Conservation (phyloP, 352 stramenopile genomes). For the Phytopythium litorale region DNA sequence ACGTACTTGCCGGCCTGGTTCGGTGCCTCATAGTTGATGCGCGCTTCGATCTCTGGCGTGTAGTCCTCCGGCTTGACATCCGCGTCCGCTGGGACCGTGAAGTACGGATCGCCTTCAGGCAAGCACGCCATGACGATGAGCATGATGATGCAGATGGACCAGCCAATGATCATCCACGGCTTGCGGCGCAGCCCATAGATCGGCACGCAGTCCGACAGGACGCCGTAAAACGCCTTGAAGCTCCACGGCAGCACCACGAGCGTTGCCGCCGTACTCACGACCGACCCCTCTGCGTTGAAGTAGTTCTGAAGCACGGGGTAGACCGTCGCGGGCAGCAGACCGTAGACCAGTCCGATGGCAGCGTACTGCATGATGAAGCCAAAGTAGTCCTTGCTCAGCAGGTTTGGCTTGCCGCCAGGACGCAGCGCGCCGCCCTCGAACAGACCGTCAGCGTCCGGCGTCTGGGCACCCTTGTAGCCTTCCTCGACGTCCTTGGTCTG, state of each 20-base stretch:
- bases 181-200: slow-evolving; percentile 34
- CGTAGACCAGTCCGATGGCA: slow-evolving; percentile 27
- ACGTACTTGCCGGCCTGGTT: slow-evolving; percentile 32
- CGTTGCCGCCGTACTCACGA: slow-evolving; percentile 15
- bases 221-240: slow-evolving; percentile 51
- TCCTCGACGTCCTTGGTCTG: slow-evolving; percentile 18
- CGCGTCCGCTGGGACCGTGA: slow-evolving; percentile 10
- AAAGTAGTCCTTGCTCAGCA: slow-evolving; percentile 35
- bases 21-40: slow-evolving; percentile 20
- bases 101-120: slow-evolving; percentile 32
- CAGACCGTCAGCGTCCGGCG: slow-evolving; percentile 12
- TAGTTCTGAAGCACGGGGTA: slow-evolving; percentile 42
- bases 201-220: slow-evolving; percentile 46
- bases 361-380: slow-evolving; percentile 3
- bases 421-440: slow-evolving; percentile 31
- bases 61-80: slow-evolving; percentile 13
- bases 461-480: slow-evolving; percentile 14
- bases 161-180: slow-evolving; percentile 52
- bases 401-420: neutral
- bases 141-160: slow-evolving; percentile 27
- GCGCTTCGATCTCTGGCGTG: slow-evolving; percentile 11
- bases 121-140: slow-evolving; percentile 30
- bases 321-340: slow-evolving; percentile 26
- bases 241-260: slow-evolving; percentile 29
- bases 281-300: slow-evolving; percentile 24